Evolutionary conservation across 2,329 filamentous ascomycete species (phyloP).

Genomic region (Penicillium sp.): DNA sequence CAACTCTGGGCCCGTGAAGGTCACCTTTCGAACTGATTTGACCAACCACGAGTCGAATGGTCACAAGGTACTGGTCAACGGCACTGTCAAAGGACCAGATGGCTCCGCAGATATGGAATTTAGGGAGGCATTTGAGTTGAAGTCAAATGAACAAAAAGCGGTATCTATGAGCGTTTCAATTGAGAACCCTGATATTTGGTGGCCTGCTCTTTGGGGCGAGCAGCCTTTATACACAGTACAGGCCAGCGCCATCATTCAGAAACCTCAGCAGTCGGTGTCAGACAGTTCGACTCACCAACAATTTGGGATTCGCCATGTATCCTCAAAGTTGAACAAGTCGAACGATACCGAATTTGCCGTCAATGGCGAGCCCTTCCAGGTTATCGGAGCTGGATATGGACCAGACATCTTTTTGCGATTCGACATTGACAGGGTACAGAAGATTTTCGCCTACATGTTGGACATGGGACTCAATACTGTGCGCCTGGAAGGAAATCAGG

Average conservation of each 20-base stretch:
- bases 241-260: constrained; percentile 25
- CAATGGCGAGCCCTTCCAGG: constrained; percentile 58
- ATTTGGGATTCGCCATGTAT: constrained; percentile 57
- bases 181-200: constrained; percentile 55
- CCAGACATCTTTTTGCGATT: constrained; percentile 63
- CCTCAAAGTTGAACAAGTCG: constrained; percentile 48
- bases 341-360: constrained; percentile 57
- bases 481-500: constrained; percentile 62
- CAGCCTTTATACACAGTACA: constrained; percentile 52
- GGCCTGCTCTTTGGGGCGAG: constrained; percentile 58
- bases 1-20: constrained; percentile 36
- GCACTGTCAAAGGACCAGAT: constrained; percentile 17
- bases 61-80: constrained; percentile 20
- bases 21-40: constrained; percentile 41
- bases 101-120: constrained; percentile 19
- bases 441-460: constrained; percentile 53
- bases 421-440: constrained; percentile 46
- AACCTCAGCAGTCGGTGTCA: constrained; percentile 20
- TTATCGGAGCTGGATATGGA: constrained; percentile 59
- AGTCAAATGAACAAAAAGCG: constrained; percentile 37
- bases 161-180: constrained; percentile 41
- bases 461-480: constrained; percentile 63
- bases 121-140: constrained; percentile 36
- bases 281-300: constrained; percentile 32
- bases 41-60: constrained; percentile 28